Evolutionary conservation across 345 rosid genomes (phyloP), one percentile per base, ranked within the genome.

Genomic region (Moricandia moricandioides): DNA sequence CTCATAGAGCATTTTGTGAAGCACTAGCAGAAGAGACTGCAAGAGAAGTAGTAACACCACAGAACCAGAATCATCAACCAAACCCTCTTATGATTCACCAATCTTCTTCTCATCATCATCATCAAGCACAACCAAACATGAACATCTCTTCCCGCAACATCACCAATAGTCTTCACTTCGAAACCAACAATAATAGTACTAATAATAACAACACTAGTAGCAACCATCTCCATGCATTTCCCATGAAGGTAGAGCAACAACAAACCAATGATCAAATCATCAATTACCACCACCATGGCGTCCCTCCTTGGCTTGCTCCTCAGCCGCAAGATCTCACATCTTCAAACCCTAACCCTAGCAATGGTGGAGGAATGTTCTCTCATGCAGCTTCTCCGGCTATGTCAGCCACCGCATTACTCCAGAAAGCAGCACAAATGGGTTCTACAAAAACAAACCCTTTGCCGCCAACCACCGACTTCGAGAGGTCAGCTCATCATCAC

Each of bases 11-110:
- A 71, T 93, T 91, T 70, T 93, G 98, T 76, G 93, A 89, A 79
- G 98, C 98, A 61, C 76, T 93, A 58, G 98, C 97, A 0, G 91
- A 88, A 85, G 97, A 93, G 73, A 93, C 89, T 67, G 97, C 96
- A 11, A 89, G 94, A 34, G 73, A 77, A 80, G 76, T 76, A 29
- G 45, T 74, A 12, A 26, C 37, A 21, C 75, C 75, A 59, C 79
- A 75, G 29, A 58, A 69, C 63, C 83, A 75, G 17, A 67, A 61
- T 29, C 31, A 34, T 56, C 82, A 69, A 69, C 75, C 52, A 69
- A 74, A 56, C 33, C 52, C 78, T 39, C 70, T 52, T 52, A 18
- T 74, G 56, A 74, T 69, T 67, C 73, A 60, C 26, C 77, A 71
- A 9, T 8, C 73, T 31, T 54, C 65, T 33, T 43, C 63, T 69